Base-by-base conservation (phyloP, 1,284 basidiomycete species). In the Singerocomus rubriflavus region DNA sequence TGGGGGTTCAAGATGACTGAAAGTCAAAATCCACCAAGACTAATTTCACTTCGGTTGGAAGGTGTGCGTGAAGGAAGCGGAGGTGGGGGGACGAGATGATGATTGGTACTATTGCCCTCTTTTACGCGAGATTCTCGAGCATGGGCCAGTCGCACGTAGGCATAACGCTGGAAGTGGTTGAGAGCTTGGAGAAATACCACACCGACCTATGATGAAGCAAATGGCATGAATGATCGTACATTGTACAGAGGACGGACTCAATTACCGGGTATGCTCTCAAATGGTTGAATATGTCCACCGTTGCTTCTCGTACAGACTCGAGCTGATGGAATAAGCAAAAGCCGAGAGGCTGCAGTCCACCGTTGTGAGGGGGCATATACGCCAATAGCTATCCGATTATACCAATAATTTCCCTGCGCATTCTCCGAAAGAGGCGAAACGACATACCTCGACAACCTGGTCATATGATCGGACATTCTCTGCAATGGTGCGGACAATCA, bases 101-200 rank as follows among this genome's bases (percentile, higher is more conserved):
- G 21, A 21, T 21, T 62, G 11, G 1, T n/a, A 0, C 32, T 36
- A 4, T 7, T 3, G 7, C 74, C 71, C 31, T 77, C 73, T 46
- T 70, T 71, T 6, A 66, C 42, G 33, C 73, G 72, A 35, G 70
- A 69, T 56, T 88, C 81, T 43, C 80, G 73, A 32, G 78, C 78
- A 58, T 85, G 77, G 0, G 85, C 85, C 61, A 85, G 84, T 45
- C 87, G 78, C 17, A 89, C 84, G 61, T 88, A 91, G 2, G 92
- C 89, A 52, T 92, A 88, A 1, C 93, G 84, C 63, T 97, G 92
- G 66, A 95, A 98, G 61, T 92, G 87, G 67, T 97, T 98, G 48
- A 99, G 79, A 9, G 81, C 73, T 62, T 90, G 84, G 26, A 98
- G 72, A 62, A 90, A 94, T 52, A 91, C 79, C 26, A 86, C 77